These are phyloP conservation scores for Umbilicus rupestris DNA, from an alignment of 164 flowering plant species.

Conservation along the genomic window DNA sequence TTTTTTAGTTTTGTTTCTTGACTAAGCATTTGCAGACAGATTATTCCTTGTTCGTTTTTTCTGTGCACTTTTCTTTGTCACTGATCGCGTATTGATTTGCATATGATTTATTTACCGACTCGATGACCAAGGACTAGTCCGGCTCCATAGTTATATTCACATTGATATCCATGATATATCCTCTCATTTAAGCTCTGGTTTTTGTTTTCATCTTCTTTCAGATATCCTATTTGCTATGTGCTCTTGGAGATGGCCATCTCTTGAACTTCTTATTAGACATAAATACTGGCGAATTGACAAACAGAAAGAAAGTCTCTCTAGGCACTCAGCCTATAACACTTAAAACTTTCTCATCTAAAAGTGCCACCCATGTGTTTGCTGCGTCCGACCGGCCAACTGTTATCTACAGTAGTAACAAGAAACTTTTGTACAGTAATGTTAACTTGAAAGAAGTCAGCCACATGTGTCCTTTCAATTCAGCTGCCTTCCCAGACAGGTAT, in stretches of 20 bases:
- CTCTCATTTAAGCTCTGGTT: background rate
- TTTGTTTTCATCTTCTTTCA: constrained; percentile 21
- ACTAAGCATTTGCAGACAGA: no score
- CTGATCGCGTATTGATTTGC: background rate
- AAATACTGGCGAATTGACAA: constrained; percentile 62
- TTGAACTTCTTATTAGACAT: constrained; percentile 66
- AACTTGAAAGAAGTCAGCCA: constrained; percentile 94
- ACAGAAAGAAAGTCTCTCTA: constrained; percentile 87
- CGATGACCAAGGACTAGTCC: background rate
- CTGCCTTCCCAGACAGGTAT: constrained; percentile 98
- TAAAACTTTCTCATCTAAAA: constrained; percentile 91
- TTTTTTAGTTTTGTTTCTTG: background rate
- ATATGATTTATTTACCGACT: no score
- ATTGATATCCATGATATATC: background rate
- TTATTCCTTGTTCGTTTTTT: no score
- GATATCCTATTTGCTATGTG: constrained; percentile 91
- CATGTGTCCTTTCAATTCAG: constrained; percentile 98
- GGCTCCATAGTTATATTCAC: background rate
- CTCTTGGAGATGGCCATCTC: constrained; percentile 96
- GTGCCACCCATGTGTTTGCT: constrained; percentile 87
- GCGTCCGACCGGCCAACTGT: constrained; percentile 98
- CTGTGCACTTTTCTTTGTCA: background rate
- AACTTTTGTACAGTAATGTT: constrained; percentile 91
- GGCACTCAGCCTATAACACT: constrained; percentile 96
- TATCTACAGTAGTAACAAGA: constrained; percentile 93